Conservation (phyloP, 2,329 filamentous ascomycete genomes). For the Fusarium anthophilum region DNA sequence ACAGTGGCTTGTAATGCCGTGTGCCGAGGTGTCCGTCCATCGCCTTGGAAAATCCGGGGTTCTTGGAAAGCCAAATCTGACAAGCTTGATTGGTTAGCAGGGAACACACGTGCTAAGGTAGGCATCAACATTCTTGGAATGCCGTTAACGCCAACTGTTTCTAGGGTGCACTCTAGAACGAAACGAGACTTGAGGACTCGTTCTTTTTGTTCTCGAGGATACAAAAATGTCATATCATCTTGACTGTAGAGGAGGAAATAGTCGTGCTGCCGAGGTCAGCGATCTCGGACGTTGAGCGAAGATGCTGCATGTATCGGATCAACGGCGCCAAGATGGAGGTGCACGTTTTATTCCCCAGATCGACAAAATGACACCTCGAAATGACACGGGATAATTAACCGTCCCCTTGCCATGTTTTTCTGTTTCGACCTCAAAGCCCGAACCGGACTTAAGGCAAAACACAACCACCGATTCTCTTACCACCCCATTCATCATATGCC, state of each 20-base stretch:
- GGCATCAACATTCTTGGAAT: slow-evolving; percentile 7
- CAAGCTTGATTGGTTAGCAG: slow-evolving; percentile 11
- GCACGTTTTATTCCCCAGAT: slow-evolving; percentile 20
- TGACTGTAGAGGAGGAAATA: fast-evolving
- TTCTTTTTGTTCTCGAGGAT: neutral
- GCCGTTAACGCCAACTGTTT: slow-evolving; percentile 13
- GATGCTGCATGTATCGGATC: neutral
- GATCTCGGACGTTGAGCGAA: neutral
- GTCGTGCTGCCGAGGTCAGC: neutral
- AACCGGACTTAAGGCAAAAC: slow-evolving; percentile 21
- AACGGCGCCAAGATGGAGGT: slow-evolving; percentile 7
- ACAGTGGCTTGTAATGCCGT: neutral
- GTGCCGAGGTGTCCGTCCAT: slow-evolving; percentile 7
- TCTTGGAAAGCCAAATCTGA: slow-evolving; percentile 11
- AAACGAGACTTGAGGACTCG: neutral
- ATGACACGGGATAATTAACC: slow-evolving; percentile 8
- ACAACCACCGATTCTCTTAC: slow-evolving; percentile 10
- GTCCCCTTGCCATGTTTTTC: neutral
- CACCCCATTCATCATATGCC: slow-evolving; percentile 1
- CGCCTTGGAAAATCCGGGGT: slow-evolving; percentile 24
- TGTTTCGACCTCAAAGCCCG: neutral
- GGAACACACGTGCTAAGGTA: slow-evolving; percentile 1
- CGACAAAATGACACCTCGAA: slow-evolving; percentile 5
- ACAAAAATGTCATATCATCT: too few species aligned
- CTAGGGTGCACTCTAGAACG: neutral